Base-by-base conservation (phyloP, 2,329 filamentous ascomycete genomes). In the Stagonosporopsis cucurbitacearum region DNA sequence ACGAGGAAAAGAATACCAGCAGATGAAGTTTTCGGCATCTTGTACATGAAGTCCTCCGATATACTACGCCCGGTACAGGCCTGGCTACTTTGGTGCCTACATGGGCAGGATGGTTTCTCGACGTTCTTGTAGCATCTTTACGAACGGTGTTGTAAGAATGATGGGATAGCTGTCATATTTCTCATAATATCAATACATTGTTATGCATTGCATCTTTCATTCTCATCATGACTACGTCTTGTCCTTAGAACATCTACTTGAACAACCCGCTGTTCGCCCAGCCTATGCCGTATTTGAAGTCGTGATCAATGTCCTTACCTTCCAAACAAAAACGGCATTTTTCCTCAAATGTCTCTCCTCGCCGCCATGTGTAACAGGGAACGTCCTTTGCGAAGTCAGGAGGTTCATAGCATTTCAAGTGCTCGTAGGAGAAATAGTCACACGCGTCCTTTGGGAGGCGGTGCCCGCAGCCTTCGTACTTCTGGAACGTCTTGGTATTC, bases 81-180 rank as follows among this genome's bases (percentile, higher is more conserved):
- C 28, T 46, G 40, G 41, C 35, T 30, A 5, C 28, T 46, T 20
- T 50, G 35, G 39, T 26, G 20, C 25, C 19, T 35, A 20, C 22
- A 52, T 32, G 54, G 45, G 54, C 49, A 46, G 54, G 45, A 45
- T 19, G 25, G 45, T 30, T 50, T 50, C 40, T 53, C 28, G 8
- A 9, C 30, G 41, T 30, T 35, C 20, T 6, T 17, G 33, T 22
- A 12, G 40, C 40, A 57, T 49, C 33, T 46, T 32, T 40, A 25
- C 15, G 17, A 32, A 42, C 5, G 35, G 17, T 50, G 45, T 53
- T 52, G 35, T 50, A 25, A 45, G 22, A 32, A 50, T 36, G 45
- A 17, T 41, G 30, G 33, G 28, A 42, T 35, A 26, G n/a, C 23
- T 50, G 50, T 23, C 41, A 45, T 57, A 25, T 57, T 57, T 43